These are phyloP conservation scores for Cytospora chrysosperma DNA, from an alignment of 2,329 filamentous ascomycete genomes.

Conservation along the genomic window DNA sequence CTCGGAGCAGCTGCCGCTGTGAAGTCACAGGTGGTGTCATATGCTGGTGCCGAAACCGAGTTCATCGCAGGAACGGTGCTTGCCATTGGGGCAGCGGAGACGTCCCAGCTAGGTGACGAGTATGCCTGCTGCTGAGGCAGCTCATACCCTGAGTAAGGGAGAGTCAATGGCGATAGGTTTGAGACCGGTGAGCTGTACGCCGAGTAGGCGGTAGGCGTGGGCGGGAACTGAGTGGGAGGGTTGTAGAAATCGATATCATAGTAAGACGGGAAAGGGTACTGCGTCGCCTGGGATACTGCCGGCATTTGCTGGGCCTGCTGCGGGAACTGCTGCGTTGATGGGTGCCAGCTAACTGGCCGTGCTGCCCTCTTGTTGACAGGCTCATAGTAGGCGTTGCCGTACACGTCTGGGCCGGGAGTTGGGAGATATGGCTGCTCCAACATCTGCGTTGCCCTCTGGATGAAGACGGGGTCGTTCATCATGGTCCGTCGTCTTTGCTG, in stretches of 20 bases:
- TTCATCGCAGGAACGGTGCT: constrained; percentile 6
- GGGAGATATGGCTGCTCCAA: constrained; percentile 44
- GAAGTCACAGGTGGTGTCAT: not conserved
- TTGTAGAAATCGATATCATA: constrained; percentile 42
- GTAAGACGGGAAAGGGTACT: constrained; percentile 42
- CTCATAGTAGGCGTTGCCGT: constrained; percentile 33
- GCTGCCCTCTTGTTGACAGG: constrained; percentile 40
- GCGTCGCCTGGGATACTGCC: constrained; percentile 31
- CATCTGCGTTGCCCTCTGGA: constrained; percentile 47
- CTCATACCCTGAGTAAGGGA: constrained; percentile 44
- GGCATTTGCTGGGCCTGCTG: constrained; percentile 37
- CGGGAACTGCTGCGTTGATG: constrained; percentile 51
- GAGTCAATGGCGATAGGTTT: constrained; percentile 53
- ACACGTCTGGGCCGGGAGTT: constrained; percentile 34
- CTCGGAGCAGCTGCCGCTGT: constrained; percentile 14
- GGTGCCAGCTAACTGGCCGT: constrained; percentile 76
- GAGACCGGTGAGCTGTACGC: constrained; percentile 57
- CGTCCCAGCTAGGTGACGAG: constrained; percentile 40
- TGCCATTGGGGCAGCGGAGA: constrained; percentile 23
- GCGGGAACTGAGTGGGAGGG: constrained; percentile 41
- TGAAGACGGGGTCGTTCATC: constrained; percentile 49
- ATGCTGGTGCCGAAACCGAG: constrained; percentile 1
- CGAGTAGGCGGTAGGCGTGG: constrained; percentile 56
- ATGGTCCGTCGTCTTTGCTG: constrained; percentile 56
- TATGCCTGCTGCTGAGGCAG: constrained; percentile 36